Evolutionary conservation across 2,329 filamentous ascomycete species (phyloP), one percentile per base, ranked within the genome.

Genomic region (Penicillium digitatum): DNA sequence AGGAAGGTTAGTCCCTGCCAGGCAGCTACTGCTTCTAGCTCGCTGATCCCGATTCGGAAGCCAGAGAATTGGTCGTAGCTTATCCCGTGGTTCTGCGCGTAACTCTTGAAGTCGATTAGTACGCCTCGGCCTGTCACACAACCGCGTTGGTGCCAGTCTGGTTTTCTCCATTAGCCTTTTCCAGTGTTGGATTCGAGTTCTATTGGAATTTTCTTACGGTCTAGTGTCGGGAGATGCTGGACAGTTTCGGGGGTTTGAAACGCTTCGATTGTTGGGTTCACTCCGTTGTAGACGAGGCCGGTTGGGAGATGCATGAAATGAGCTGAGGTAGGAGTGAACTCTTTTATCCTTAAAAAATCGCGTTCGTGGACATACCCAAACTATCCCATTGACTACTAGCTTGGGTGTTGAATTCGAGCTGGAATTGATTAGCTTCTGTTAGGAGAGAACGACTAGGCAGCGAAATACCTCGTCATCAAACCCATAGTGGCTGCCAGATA

Each of bases 11-110:
- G 26, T 1, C 56, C 57, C 45, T 68, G 60, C 16, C 59, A 49
- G 6, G 38, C 18, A 3, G 66, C 65, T 3, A 67, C 54, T 5
- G 45, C 55, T 24, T 64, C 55, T 6, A 68, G 56, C 10, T 66
- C 61, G 3, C 45, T 12, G 2, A 47, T 32, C 3, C 56, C 53
- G 2, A 68, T 65, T 3, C 55, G 57, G 42, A 59, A 61, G 1
- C 47, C 52, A 16, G 81, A 83, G 59, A 81, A 78, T 1, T 83
- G 73, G 55, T 86, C 79, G 35, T 83, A 83, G 45, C 76, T 63
- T 50, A 86, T 80, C 32, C 78, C 79, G 43, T 84, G 78, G 35
- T 73, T 72, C 18, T 76, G 75, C 2, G 85, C 62, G 79, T 86
- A 89, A 10, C 70, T 61, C 47, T 74, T 76, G 51, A 79, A 84